Base-by-base conservation (phyloP, 1,284 basidiomycete species). In the Apiotrichum domesticum region DNA sequence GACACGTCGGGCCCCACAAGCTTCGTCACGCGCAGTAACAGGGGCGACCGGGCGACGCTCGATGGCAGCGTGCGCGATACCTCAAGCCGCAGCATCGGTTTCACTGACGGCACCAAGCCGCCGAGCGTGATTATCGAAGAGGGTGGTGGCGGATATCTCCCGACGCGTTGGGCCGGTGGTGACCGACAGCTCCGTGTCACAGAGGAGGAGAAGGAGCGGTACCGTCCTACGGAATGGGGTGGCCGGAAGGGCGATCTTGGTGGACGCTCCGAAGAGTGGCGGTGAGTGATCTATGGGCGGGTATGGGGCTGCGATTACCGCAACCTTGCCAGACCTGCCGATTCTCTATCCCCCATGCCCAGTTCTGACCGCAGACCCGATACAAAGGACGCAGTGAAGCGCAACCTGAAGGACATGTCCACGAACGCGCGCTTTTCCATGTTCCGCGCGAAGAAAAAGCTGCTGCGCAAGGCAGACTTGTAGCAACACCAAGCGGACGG, bases 381-480 rank as follows among this genome's bases (percentile, higher is more conserved):
- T 7, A 60, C 63, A 8, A 73, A 70, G 57, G 77, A 78, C 43
- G 55, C 64, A 39, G 52, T 78, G 55, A 77, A 77, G 61, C 65
- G 74, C 37, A 71, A 72, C 43, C 67, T 73, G 61, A 73, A 75
- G 47, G 75, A 76, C 51, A 57, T 77, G 34, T 56, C 61, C 14
- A 71, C 73, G 3, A 69, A 67, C 43, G 68, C 74, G 15, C 63
- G 74, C 32, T 78, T 77, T 53, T 65, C 66, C 54, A 54, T 74
- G 54, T 76, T 75, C 59, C 61, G 74, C 41, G 69, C 77, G 6
- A 76, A 75, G 65, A 77, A 77, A 67, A 77, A 74, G 68, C 46
- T 78, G 39, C 59, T 70, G 48, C 61, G 76, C 45, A 75, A 74
- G 55, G 70, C 69, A 1, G 66, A 70, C 39, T 45, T 68, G 44